phyloP scores from a whole-genome alignment of 768 basidiomycete genomes.

The Hemileccinum impolitum region DNA sequence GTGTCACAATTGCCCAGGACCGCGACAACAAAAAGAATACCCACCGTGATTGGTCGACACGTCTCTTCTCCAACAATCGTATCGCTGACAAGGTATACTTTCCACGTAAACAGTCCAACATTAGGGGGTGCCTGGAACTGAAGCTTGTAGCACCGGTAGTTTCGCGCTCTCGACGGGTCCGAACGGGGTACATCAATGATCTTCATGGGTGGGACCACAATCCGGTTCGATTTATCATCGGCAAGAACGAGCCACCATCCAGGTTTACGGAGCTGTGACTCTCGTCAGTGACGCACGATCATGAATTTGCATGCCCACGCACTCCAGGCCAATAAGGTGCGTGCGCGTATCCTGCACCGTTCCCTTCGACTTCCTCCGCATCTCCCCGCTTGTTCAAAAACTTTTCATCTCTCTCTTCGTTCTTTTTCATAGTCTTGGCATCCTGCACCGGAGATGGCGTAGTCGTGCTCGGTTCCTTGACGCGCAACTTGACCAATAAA shows the following conservation, averaged over 20 bases:
- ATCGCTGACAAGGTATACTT: slow-evolving; percentile 81
- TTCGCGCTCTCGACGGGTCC: slow-evolving; percentile 43
- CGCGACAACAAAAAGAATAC: slow-evolving; percentile 23
- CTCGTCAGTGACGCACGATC: neutral
- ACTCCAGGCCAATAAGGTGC: slow-evolving; percentile 92
- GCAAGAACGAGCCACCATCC: slow-evolving; percentile 91
- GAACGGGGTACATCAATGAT: slow-evolving; percentile 75
- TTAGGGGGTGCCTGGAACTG: slow-evolving; percentile 93
- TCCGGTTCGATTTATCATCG: slow-evolving; percentile 78
- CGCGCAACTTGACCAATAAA: slow-evolving; percentile 77
- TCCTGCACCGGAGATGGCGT: slow-evolving; percentile 35
- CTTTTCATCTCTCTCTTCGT: slow-evolving; percentile 64
- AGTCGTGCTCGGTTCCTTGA: slow-evolving; percentile 51
- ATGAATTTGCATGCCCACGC: slow-evolving; percentile 23
- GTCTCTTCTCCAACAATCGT: slow-evolving; percentile 84
- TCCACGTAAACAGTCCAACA: slow-evolving; percentile 85
- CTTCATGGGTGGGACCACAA: slow-evolving; percentile 84
- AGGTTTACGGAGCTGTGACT: slow-evolving; percentile 73
- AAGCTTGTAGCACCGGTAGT: slow-evolving; percentile 82
- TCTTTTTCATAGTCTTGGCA: slow-evolving; percentile 40
- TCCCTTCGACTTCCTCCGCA: slow-evolving; percentile 54
- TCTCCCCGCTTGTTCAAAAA: slow-evolving; percentile 65
- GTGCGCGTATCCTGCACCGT: slow-evolving; percentile 66
- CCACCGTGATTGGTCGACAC: slow-evolving; percentile 64
- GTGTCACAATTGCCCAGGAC: slow-evolving; percentile 4